A percentile compares a stretch with the other conserved stretches of the same genome.
Conservation (phyloP, 805 yeast genomes). For the Pichia gijzeniarum region DNA sequence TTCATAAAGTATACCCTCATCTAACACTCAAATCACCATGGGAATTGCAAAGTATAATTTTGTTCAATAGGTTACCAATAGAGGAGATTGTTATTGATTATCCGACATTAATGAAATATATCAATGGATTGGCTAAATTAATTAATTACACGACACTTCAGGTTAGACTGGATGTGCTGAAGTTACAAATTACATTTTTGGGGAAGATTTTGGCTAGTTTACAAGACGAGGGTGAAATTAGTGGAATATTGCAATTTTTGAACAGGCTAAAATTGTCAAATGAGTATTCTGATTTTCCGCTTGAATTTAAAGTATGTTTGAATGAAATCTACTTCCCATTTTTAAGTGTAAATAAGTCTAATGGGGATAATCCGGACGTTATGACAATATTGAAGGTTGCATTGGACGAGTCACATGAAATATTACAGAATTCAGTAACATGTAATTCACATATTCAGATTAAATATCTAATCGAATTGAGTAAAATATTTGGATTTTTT, state of each 20-base stretch:
- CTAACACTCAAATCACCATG: constrained; percentile 10
- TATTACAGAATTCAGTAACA: background rate
- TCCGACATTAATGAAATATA: background rate
- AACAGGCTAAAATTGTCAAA: background rate
- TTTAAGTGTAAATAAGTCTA: background rate
- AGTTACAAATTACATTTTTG: constrained; percentile 9
- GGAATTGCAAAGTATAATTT: constrained; percentile 14
- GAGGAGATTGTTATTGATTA: background rate
- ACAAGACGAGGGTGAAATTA: background rate
- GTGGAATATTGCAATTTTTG: background rate
- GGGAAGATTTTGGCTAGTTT: constrained; percentile 3
- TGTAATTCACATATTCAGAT: constrained; percentile 3
- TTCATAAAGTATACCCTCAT: constrained; percentile 3
- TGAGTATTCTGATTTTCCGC: background rate
- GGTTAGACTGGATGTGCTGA: constrained; percentile 7
- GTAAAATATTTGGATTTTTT: constrained; percentile 12
- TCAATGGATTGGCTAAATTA: background rate
- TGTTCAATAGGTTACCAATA: constrained; percentile 9
- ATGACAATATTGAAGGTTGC: background rate
- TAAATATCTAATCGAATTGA: constrained; percentile 8
- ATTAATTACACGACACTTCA: constrained; percentile 8
- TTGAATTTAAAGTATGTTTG: constrained; percentile 1
- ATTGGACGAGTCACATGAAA: background rate
- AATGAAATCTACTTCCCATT: constrained; percentile 5
- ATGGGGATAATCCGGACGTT: background rate